Conservation (phyloP, 2,329 filamentous ascomycete species). For the Aphanocladium album region DNA sequence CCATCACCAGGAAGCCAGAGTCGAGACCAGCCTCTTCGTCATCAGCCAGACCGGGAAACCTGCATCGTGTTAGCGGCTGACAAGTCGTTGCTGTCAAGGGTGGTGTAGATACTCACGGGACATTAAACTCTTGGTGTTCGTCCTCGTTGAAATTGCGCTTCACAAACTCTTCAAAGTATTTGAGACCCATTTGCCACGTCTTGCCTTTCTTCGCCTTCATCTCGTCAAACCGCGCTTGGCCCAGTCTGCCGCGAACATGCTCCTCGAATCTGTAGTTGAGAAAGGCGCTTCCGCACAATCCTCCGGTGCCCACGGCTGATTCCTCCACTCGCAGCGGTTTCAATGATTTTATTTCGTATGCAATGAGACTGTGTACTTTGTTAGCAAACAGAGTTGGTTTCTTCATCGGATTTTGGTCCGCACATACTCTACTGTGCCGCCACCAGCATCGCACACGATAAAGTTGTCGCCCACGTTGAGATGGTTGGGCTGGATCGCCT, state of each 20-base stretch:
- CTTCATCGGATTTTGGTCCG: too few species aligned
- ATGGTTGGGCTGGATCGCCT: constrained; percentile 72
- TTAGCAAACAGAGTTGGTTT: constrained; percentile 16
- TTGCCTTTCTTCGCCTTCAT: constrained; percentile 75
- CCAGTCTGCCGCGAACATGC: constrained; percentile 64
- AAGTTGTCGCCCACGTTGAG: constrained; percentile 64
- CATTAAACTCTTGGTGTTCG: constrained; percentile 70
- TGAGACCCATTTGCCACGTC: constrained; percentile 73
- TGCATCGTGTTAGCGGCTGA: constrained; percentile 22
- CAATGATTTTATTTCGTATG: constrained; percentile 73
- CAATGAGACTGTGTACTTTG: constrained; percentile 55
- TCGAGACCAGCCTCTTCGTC: constrained; percentile 71
- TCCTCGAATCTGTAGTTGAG: constrained; percentile 79
- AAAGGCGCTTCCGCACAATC: constrained; percentile 72
- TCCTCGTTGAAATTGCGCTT: constrained; percentile 80
- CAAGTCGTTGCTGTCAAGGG: neutral
- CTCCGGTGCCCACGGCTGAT: constrained; percentile 73
- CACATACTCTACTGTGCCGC: constrained; percentile 62
- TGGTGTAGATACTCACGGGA: constrained; percentile 50
- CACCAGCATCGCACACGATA: constrained; percentile 58
- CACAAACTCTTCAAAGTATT: constrained; percentile 80
- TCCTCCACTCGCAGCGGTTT: constrained; percentile 70
- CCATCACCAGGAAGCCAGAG: constrained; percentile 71
- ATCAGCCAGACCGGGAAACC: constrained; percentile 69
- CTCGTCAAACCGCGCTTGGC: constrained; percentile 60